Evolutionary conservation across 305 asterid species (phyloP).

Genomic region (Stenogyne calaminthoides): DNA sequence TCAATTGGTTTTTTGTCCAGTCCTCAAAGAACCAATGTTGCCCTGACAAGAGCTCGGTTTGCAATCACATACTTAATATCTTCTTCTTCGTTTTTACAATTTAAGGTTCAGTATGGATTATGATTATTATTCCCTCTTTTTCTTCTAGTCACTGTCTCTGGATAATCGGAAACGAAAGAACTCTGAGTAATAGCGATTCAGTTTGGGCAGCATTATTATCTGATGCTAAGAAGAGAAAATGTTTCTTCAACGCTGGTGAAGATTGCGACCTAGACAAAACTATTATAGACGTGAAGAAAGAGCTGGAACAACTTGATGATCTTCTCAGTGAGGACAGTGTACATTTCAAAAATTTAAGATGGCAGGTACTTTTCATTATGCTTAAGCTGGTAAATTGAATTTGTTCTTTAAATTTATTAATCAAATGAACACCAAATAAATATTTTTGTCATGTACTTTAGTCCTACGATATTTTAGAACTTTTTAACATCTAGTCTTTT

Average conservation of each 20-base stretch:
- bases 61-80: background rate
- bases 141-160: conserved; percentile 56
- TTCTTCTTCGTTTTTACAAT: background rate
- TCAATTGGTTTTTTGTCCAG: conserved; percentile 56
- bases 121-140: conserved; percentile 12
- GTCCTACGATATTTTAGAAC: background rate
- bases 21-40: conserved; percentile 59
- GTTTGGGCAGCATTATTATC: conserved; percentile 51
- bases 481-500: no score
- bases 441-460: background rate
- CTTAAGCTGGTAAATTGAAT: background rate
- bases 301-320: conserved; percentile 57
- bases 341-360: conserved; percentile 48
- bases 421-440: background rate
- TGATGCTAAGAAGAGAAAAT: conserved; percentile 52
- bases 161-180: conserved; percentile 67
- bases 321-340: conserved; percentile 46
- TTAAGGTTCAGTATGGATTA: background rate
- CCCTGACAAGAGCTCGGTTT: conserved; percentile 77
- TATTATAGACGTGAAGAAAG: conserved; percentile 47
- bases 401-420: background rate
- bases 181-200: conserved; percentile 41
- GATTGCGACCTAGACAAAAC: conserved; percentile 41
- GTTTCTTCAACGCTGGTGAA: conserved; percentile 54
- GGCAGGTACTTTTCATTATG: conserved; percentile 52